Evolutionary conservation across 306 rosid genomes (phyloP), one percentile per base, ranked within the genome.

Genomic region (Trichosanthes truncata): DNA sequence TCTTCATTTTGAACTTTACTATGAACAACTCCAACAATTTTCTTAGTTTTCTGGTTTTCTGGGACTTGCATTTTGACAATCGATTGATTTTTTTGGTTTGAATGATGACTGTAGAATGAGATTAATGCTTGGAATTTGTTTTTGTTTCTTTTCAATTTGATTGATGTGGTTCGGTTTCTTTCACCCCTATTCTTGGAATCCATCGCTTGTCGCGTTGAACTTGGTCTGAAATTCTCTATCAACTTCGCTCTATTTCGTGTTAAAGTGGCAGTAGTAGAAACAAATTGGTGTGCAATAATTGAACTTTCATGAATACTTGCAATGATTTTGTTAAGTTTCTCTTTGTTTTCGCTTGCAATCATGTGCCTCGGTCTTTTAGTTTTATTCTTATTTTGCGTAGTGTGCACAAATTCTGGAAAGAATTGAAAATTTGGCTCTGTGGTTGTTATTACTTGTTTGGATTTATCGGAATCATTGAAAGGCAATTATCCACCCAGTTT

Each of bases 1-100:
- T n/a, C n/a, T n/a, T n/a, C n/a, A n/a, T n/a, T n/a, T n/a, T n/a
- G n/a, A n/a, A n/a, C n/a, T n/a, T n/a, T n/a, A n/a, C n/a, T n/a
- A n/a, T n/a, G n/a, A n/a, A n/a, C n/a, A n/a, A n/a, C n/a, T n/a
- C n/a, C n/a, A n/a, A n/a, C n/a, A n/a, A n/a, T n/a, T n/a, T 66
- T 55, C 55, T 56, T 80, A 6, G n/a, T 36, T 23, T 73, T 83
- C 65, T 61, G 36, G 57, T 73, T 73, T n/a, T 73, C n/a, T 48
- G 23, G 77, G 14, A 36, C 45, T 1, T 68, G 75, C 33, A 68
- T 68, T 68, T 68, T 40, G 2, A 9, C 26, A 3, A 3, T 60
- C 38, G 38, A 59, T 59, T 25, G 36, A 11, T 59, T 3, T 15
- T 1, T 12, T 41, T 68, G 15, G 10, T 61, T 61, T 68, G 7